A percentile compares a stretch with the other conserved stretches of the same genome.
Evolutionary conservation across 805 yeast genomes (phyloP).

Genomic region (Cyberlindnera amylophila): DNA sequence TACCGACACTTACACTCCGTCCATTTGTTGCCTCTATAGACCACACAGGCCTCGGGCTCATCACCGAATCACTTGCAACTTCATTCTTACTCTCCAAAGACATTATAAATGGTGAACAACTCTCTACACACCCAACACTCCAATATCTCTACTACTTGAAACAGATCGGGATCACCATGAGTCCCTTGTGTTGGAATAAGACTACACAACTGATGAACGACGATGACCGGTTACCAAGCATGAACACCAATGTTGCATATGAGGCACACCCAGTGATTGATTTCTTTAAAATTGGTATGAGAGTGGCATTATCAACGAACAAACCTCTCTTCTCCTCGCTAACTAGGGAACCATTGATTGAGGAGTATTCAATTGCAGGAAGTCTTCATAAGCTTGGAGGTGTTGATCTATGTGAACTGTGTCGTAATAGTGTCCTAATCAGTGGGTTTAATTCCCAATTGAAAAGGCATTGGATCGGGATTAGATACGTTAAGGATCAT

Average conservation of each 20-base stretch:
- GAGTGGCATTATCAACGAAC: slow-evolving; percentile 23
- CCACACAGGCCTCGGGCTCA: slow-evolving; percentile 25
- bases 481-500: slow-evolving; percentile 11
- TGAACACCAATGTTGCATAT: slow-evolving; percentile 14
- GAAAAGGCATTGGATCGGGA: slow-evolving; percentile 30
- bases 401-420: slow-evolving; percentile 28
- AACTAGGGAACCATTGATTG: slow-evolving; percentile 29
- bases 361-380: slow-evolving; percentile 28
- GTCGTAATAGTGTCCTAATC: slow-evolving; percentile 27
- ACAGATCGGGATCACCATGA: slow-evolving; percentile 29
- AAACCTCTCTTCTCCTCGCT: slow-evolving; percentile 26
- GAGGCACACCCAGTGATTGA: slow-evolving; percentile 23
- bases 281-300: slow-evolving; percentile 26
- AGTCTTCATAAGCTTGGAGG: slow-evolving; percentile 24
- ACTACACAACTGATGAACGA: slow-evolving; percentile 22
- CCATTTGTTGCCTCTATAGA: slow-evolving; percentile 24
- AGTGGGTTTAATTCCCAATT: slow-evolving; percentile 24
- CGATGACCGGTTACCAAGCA: slow-evolving; percentile 19
- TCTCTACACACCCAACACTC: slow-evolving; percentile 23
- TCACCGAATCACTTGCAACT: slow-evolving; percentile 25
- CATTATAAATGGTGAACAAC: slow-evolving; percentile 26
- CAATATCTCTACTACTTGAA: slow-evolving; percentile 27
- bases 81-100: slow-evolving; percentile 22
- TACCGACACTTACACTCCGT: slow-evolving; percentile 20
- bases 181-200: slow-evolving; percentile 30